phyloP scores from a whole-genome alignment of 1,139 yeast genomes.

The Candida tetrigidarum region DNA sequence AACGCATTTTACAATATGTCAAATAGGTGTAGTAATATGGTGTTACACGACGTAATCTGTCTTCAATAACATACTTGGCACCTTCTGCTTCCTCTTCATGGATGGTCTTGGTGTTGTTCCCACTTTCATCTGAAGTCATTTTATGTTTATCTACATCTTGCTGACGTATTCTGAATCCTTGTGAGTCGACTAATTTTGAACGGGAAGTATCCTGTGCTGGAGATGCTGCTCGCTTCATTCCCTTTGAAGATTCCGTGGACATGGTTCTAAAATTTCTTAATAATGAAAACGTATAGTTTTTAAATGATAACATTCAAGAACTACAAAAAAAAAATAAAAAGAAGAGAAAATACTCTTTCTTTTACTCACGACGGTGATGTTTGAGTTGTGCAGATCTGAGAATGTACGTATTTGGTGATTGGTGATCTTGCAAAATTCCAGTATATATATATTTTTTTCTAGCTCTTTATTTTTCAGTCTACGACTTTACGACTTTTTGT shows the following conservation, averaged over 20 bases:
- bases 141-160: slow-evolving; percentile 48
- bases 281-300: neutral
- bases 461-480: too few relatives aligned
- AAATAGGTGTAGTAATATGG: slow-evolving; percentile 90
- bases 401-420: slow-evolving; percentile 1
- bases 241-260: slow-evolving; percentile 9
- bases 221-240: slow-evolving; percentile 28
- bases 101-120: slow-evolving; percentile 44
- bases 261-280: slow-evolving; percentile 2
- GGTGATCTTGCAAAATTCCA: too few relatives aligned
- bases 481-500: too few relatives aligned
- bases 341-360: slow-evolving; percentile 1
- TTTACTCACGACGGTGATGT: neutral
- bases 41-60: slow-evolving; percentile 68
- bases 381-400: neutral
- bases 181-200: slow-evolving; percentile 40
- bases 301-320: neutral
- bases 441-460: too few relatives aligned
- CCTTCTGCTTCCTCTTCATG: slow-evolving; percentile 59
- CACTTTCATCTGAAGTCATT: slow-evolving; percentile 40
- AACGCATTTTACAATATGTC: slow-evolving; percentile 89
- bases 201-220: slow-evolving; percentile 19
- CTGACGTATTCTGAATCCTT: slow-evolving; percentile 53
- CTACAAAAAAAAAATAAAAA: neutral
- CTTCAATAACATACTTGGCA: slow-evolving; percentile 56